phyloP scores from a whole-genome alignment of 192 early-diverging fungal genomes.

The Dissophora ornata region DNA sequence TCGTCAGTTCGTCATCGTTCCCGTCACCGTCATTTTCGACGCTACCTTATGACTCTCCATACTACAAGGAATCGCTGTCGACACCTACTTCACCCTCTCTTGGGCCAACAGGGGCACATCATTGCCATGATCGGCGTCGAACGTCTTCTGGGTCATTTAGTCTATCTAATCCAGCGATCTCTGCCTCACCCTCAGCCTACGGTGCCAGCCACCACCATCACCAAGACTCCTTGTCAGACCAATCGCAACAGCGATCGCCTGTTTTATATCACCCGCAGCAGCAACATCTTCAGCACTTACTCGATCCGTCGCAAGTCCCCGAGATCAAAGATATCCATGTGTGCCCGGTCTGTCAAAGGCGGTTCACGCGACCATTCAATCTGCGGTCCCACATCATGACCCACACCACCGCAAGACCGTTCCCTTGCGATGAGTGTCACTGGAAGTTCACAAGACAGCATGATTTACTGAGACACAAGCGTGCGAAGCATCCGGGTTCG shows the following conservation, averaged over 20 bases:
- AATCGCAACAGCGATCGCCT: slow-evolving; percentile 1
- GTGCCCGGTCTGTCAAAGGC: slow-evolving; percentile 44
- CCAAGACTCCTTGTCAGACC: background rate
- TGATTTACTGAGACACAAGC: slow-evolving; percentile 41
- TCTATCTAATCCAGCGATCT: background rate
- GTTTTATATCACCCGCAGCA: slow-evolving; percentile 21
- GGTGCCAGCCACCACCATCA: slow-evolving; percentile 11
- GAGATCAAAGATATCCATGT: slow-evolving; percentile 47
- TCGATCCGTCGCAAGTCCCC: slow-evolving; percentile 35
- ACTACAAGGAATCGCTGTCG: slow-evolving; percentile 20
- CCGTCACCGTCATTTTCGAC: slow-evolving; percentile 1
- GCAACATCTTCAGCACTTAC: slow-evolving; percentile 33
- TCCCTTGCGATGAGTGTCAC: slow-evolving; percentile 78
- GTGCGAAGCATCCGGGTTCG: slow-evolving; percentile 42
- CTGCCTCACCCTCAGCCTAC: slow-evolving; percentile 13
- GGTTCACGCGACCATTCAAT: slow-evolving; percentile 80
- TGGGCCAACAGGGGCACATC: background rate
- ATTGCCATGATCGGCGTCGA: slow-evolving; percentile 17
- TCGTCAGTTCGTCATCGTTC: slow-evolving; percentile 1
- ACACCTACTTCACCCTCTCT: background rate
- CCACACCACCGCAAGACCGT: slow-evolving; percentile 81
- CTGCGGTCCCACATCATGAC: slow-evolving; percentile 82
- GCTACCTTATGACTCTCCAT: slow-evolving; percentile 17
- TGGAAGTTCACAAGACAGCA: slow-evolving; percentile 79
- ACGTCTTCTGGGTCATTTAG: slow-evolving; percentile 14